These are phyloP conservation scores for Colletotrichum sp. DNA, from an alignment of 2,329 filamentous ascomycete genomes.

Conservation along the genomic window DNA sequence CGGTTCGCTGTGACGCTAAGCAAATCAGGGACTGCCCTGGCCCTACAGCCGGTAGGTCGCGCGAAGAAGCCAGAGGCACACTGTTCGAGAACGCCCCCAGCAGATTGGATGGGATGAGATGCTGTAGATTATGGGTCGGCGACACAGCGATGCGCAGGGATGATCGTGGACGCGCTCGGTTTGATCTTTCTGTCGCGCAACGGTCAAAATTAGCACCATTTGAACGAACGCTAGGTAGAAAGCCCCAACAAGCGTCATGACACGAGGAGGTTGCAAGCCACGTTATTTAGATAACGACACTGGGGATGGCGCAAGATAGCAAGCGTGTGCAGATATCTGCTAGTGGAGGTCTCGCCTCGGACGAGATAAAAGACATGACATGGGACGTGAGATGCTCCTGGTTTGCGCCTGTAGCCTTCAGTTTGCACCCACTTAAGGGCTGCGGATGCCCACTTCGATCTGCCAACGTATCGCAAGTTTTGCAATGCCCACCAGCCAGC, in stretches of 20 bases:
- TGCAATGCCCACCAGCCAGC: background rate
- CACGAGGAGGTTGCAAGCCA: background rate
- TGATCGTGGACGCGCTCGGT: background rate
- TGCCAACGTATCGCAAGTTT: background rate
- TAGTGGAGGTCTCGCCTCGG: background rate
- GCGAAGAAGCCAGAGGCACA: background rate
- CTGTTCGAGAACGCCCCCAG: conserved; percentile 1
- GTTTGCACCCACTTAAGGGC: background rate
- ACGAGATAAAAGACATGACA: background rate
- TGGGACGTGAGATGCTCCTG: background rate
- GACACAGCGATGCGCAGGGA: conserved; percentile 1
- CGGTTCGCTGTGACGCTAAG: background rate
- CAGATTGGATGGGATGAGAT: conserved; percentile 11
- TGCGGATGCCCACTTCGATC: background rate
- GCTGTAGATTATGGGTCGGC: background rate
- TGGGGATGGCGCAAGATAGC: background rate
- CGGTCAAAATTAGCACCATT: conserved; percentile 5
- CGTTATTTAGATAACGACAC: background rate
- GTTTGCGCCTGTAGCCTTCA: background rate
- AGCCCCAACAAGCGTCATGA: background rate
- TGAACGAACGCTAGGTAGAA: background rate
- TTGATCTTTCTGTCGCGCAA: conserved; percentile 9
- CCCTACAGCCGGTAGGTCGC: background rate
- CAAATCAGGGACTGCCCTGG: background rate
- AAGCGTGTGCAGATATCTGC: background rate